Conservation (phyloP, 148 eudicot species). For the Dysphania ambrosioides region DNA sequence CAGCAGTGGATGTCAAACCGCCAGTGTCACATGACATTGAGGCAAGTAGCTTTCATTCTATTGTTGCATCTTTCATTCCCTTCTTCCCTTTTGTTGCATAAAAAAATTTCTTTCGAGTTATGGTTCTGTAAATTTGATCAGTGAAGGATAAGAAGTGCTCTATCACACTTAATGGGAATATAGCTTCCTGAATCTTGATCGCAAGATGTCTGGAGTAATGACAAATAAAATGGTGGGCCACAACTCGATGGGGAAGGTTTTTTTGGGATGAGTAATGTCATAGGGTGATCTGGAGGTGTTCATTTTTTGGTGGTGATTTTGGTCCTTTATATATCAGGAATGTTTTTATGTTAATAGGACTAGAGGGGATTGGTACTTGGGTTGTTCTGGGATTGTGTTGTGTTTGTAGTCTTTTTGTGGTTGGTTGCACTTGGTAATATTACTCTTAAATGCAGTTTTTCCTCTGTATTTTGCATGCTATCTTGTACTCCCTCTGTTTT, state of each 20-base stretch:
- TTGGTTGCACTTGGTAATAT: neutral
- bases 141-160: neutral
- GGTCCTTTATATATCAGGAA: neutral
- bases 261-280: neutral
- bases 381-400: neutral
- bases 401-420: neutral
- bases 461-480: neutral
- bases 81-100: neutral
- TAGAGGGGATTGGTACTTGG: neutral
- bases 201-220: neutral
- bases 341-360: neutral
- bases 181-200: neutral
- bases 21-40: conserved; percentile 41
- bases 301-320: neutral
- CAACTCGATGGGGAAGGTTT: neutral
- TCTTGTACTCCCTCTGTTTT: too few species aligned
- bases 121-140: neutral
- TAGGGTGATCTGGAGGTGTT: neutral
- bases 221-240: neutral
- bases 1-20: conserved; percentile 34
- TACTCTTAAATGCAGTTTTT: neutral
- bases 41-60: conserved; percentile 32
- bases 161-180: neutral
- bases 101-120: neutral
- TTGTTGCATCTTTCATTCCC: neutral